These are phyloP conservation scores for Entomortierella beljakovae DNA, from an alignment of 192 early-diverging fungal species.

Conservation along the genomic window DNA sequence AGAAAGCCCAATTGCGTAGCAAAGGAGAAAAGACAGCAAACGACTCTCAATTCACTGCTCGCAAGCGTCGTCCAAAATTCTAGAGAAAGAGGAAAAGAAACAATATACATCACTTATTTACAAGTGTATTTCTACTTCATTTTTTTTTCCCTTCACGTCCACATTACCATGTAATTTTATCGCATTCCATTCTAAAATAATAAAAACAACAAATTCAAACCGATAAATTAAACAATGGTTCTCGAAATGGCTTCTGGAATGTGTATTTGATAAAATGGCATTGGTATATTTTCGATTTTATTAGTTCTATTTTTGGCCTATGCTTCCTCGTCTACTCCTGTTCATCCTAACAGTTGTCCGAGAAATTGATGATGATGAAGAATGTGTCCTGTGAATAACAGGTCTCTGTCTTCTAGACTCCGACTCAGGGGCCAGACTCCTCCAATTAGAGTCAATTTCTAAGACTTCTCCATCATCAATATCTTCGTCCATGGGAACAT, in stretches of 20 bases:
- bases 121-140: background rate
- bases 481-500: conserved; percentile 1
- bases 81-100: conserved; percentile 65
- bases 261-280: background rate
- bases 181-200: background rate
- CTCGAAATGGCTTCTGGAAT: too few species aligned
- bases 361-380: conserved; percentile 23
- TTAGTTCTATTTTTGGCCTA: background rate
- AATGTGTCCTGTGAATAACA: conserved; percentile 1
- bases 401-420: conserved; percentile 7
- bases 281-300: background rate
- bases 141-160: background rate
- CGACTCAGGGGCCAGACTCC: background rate
- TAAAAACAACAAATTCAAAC: background rate
- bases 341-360: conserved; percentile 4
- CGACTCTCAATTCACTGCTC: conserved; percentile 95
- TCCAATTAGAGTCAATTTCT: conserved; percentile 2
- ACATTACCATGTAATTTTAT: conserved; percentile 13
- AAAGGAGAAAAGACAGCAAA: conserved; percentile 80
- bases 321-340: conserved; percentile 9
- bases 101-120: too few species aligned
- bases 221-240: too few species aligned
- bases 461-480: background rate
- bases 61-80: conserved; percentile 91
- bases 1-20: conserved; percentile 87